Base-by-base conservation (phyloP, 768 basidiomycete genomes). In the Cystobasidium ongulense region DNA sequence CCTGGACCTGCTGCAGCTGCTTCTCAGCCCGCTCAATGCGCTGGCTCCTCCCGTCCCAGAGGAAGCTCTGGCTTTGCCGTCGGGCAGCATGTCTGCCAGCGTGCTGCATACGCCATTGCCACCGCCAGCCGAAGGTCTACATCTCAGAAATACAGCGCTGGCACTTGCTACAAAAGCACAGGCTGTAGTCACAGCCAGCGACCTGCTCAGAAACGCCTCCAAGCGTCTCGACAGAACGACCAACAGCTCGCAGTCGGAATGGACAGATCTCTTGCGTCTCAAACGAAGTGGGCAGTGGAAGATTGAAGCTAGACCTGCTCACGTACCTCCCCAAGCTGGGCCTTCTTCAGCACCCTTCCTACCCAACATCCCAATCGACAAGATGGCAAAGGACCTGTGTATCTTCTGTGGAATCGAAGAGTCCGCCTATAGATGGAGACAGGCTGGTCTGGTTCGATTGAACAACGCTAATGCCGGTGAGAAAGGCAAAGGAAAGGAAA, bases 401-500 rank as follows among this genome's bases (percentile, higher is more conserved):
- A 54, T 71, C 15, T 71, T 71, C 35, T 71, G 68, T 59, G 68
- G 68, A 10, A 59, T 71, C 2, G 53, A 71, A 29, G 68, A 71
- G 27, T 46, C 68, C 29, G 36, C 11, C 11, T 15, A 54, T n/a
- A 46, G 29, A 29, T 71, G 68, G 68, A 23, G 68, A 31, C 29
- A n/a, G 53, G 68, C 68, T 8, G 68, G 53, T 13, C 68, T 71
- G 5, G 68, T 46, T 13, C 29, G 53, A 8, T 39, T 71, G 63
- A 27, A 36, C 53, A 36, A 52, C 7, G 29, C n/a, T 23, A 52
- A 13, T 13, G n/a, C 13, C 25, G 52, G 38, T 59, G 27, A 36
- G 5, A 71, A 59, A 21, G 68, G 68, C 25, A 71, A 71, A 29
- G 36, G 68, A 1, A 71, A 59, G 52, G 65, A 67, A 18, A 67